Percentiles rank a stretch among this genome's conserved stretches.
Evolutionary conservation across 139 green algal species (phyloP).

Genomic region (Mesotaenium endlicherianum): DNA sequence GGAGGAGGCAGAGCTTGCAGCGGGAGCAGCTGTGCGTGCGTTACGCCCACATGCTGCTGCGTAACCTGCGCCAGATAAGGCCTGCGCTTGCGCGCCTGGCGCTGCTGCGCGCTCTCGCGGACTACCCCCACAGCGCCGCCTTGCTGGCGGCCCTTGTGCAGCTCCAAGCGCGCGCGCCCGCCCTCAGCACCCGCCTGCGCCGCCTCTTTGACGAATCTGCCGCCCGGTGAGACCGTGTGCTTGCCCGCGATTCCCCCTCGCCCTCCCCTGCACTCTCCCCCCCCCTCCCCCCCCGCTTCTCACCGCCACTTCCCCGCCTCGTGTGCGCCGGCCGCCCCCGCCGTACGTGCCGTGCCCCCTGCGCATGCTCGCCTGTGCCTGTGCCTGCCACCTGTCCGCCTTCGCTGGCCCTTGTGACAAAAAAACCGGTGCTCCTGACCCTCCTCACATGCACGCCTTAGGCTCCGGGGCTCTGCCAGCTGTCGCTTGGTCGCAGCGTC

Average conservation of each 20-base stretch:
- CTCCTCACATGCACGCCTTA: too few relatives aligned
- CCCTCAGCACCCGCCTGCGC: conserved; percentile 54
- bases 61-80: conserved; percentile 9
- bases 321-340: too few relatives aligned
- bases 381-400: too few relatives aligned
- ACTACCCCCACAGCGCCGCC: conserved; percentile 54
- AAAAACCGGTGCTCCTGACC: too few relatives aligned
- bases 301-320: too few relatives aligned
- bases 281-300: too few relatives aligned
- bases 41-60: conserved; percentile 51
- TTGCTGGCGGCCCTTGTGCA: conserved; percentile 54
- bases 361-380: too few relatives aligned
- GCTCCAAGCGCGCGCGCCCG: conserved; percentile 41
- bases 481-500: too few relatives aligned
- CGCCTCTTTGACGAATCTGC: conserved; percentile 42
- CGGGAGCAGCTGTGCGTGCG: conserved; percentile 53
- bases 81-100: not conserved
- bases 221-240: not conserved
- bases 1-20: conserved; percentile 38
- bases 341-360: too few relatives aligned
- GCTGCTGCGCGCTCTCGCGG: conserved; percentile 34
- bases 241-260: not conserved
- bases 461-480: too few relatives aligned
- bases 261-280: not conserved
- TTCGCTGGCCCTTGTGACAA: too few relatives aligned